These are phyloP conservation scores for Apiotrichum montevideense DNA, from an alignment of 1,284 basidiomycete genomes.

Conservation along the genomic window DNA sequence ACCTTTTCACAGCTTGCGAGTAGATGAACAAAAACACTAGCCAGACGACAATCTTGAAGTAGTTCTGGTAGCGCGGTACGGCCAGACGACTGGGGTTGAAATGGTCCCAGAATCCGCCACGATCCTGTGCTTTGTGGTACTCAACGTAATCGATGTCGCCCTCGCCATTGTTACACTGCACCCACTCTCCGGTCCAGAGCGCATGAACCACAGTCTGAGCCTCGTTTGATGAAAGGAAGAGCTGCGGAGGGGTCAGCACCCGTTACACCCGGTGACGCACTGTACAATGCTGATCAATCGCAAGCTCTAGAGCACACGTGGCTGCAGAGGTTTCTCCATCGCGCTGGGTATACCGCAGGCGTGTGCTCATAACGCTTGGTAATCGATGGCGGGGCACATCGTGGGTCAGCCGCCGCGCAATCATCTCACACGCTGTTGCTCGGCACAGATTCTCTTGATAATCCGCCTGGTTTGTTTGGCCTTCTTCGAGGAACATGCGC, in stretches of 20 bases:
- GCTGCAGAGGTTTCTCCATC: conserved; percentile 73
- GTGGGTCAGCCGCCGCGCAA: conserved; percentile 77
- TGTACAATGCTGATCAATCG: conserved; percentile 64
- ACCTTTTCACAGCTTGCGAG: conserved; percentile 61
- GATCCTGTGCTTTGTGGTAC: conserved; percentile 34
- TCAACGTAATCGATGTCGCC: conserved; percentile 48
- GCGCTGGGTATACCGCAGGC: conserved; percentile 64
- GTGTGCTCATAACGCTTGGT: conserved; percentile 61
- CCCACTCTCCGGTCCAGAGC: conserved; percentile 73
- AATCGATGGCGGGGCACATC: conserved; percentile 58
- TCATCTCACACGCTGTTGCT: conserved; percentile 78
- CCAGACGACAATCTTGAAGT: conserved; percentile 62
- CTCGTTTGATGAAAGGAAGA: conserved; percentile 82
- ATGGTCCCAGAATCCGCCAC: conserved; percentile 59
- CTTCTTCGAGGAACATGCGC: conserved; percentile 62
- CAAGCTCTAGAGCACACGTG: conserved; percentile 68
- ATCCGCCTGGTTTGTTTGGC: conserved; percentile 55
- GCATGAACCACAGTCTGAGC: conserved; percentile 60
- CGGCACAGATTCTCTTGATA: conserved; percentile 77
- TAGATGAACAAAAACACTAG: conserved; percentile 76
- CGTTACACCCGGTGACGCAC: conserved; percentile 17
- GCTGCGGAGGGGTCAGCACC: conserved; percentile 38
- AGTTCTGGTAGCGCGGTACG: conserved; percentile 64
- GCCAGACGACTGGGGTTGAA: conserved; percentile 70
- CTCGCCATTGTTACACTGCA: conserved; percentile 55